Conservation (phyloP, 805 yeast species). For the Ascoidea rubescens region DNA sequence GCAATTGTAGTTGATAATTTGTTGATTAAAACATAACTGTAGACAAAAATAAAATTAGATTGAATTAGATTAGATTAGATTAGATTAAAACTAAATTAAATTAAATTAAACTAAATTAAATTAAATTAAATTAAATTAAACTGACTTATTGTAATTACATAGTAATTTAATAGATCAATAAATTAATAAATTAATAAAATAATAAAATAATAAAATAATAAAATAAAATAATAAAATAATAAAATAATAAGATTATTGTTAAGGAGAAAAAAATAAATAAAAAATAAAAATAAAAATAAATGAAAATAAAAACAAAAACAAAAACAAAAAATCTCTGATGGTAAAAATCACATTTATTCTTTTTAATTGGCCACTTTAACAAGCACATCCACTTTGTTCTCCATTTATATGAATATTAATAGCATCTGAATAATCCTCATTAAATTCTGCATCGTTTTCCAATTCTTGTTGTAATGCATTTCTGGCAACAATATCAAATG, state of each 20-base stretch:
- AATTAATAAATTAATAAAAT: background rate
- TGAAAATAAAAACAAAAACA: background rate
- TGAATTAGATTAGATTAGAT: too few species aligned
- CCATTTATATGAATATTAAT: conserved; percentile 87
- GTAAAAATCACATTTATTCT: background rate
- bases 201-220: background rate
- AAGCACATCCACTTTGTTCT: conserved; percentile 63
- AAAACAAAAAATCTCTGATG: background rate
- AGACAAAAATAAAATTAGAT: too few species aligned
- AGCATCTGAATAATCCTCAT: conserved; percentile 92
- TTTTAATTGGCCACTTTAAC: conserved; percentile 24
- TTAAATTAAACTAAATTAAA: too few species aligned
- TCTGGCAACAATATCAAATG: conserved; percentile 90
- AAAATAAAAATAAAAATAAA: background rate
- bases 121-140: too few species aligned
- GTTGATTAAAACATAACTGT: too few species aligned
- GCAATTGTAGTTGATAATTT: too few species aligned
- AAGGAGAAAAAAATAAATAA: background rate
- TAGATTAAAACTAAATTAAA: too few species aligned
- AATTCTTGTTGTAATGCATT: conserved; percentile 88
- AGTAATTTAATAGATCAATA: background rate
- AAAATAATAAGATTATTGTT: background rate
- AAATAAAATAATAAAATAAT: background rate
- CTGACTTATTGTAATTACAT: too few species aligned
- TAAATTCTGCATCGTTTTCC: conserved; percentile 62